A percentile compares a stretch with the other conserved stretches of the same genome.
Evolutionary conservation across 176 grass and related monocot genomes (phyloP).

Genomic region (Dactylis glomerata): DNA sequence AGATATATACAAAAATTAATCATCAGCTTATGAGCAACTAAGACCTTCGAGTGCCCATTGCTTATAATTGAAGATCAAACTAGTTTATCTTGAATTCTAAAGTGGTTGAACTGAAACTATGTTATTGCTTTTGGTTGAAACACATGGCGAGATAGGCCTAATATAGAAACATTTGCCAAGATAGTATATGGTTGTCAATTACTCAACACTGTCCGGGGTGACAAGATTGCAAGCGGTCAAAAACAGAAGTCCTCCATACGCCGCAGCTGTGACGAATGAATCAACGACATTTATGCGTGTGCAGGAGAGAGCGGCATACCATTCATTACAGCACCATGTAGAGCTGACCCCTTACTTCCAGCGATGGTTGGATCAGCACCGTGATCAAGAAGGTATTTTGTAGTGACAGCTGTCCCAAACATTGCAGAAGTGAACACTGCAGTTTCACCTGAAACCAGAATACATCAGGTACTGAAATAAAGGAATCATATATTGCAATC

Average conservation of each 20-base stretch:
- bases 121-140: background rate
- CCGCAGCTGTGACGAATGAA: background rate
- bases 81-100: background rate
- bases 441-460: background rate
- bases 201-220: background rate
- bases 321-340: background rate
- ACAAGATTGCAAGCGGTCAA: background rate
- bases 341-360: background rate
- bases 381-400: background rate
- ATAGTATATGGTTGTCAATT: background rate
- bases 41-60: background rate
- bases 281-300: background rate
- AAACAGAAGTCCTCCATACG: background rate
- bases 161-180: background rate
- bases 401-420: background rate
- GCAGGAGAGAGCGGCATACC: background rate
- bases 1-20: no score
- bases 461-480: background rate
- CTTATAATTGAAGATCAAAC: background rate
- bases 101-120: background rate
- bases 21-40: background rate
- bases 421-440: background rate
- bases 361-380: background rate
- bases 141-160: background rate
- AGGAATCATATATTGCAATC: background rate